phyloP scores from a whole-genome alignment of 768 basidiomycete species.

The Lactifluus hygrophoroides region DNA sequence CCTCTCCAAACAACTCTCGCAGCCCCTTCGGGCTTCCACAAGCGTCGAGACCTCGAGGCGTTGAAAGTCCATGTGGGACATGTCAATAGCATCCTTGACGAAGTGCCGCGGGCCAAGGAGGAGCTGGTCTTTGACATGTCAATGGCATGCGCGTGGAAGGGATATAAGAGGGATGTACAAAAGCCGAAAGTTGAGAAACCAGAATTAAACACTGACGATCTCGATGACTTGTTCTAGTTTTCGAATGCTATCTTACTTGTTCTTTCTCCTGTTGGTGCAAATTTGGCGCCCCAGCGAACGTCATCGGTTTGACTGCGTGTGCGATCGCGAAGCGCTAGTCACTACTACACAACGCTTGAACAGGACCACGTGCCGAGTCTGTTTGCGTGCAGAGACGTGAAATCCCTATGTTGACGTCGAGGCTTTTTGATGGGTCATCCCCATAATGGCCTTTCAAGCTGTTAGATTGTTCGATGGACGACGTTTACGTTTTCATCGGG shows the following conservation, averaged over 20 bases:
- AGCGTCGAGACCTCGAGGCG: not conserved
- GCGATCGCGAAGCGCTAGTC: not conserved
- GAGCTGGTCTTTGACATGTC: not conserved
- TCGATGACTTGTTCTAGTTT: not conserved
- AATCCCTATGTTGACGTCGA: no score
- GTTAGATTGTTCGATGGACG: no score
- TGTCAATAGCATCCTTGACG: not conserved
- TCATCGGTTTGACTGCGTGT: not conserved
- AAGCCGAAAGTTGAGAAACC: constrained; percentile 11
- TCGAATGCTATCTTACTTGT: not conserved
- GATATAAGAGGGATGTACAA: not conserved
- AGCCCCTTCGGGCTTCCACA: constrained; percentile 1
- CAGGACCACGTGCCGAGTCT: not conserved
- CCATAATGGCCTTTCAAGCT: no score
- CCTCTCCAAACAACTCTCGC: not conserved
- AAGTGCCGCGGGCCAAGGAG: constrained; percentile 2
- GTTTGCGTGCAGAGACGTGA: not conserved
- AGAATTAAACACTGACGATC: constrained; percentile 5
- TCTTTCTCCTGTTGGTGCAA: not conserved
- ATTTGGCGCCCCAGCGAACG: not conserved
- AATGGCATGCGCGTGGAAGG: constrained; percentile 5
- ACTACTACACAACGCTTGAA: not conserved
- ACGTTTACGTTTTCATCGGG: no score
- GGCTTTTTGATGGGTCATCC: no score
- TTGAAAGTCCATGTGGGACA: not conserved